Percentiles rank a stretch among this genome's conserved stretches.
Evolutionary conservation across 2,329 filamentous ascomycete genomes (phyloP).

Genomic region (Arachnomyces sp.): DNA sequence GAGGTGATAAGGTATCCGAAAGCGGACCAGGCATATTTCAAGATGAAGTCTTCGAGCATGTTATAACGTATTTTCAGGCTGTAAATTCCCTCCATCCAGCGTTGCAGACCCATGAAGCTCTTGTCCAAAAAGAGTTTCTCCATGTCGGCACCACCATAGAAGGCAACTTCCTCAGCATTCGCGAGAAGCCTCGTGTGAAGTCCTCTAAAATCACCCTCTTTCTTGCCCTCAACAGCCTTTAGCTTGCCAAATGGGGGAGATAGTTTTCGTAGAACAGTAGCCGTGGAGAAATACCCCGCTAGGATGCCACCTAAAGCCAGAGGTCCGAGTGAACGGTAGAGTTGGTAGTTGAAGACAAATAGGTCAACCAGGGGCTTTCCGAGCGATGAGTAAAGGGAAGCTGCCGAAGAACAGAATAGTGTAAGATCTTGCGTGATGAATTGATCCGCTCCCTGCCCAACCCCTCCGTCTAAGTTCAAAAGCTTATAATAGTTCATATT

Average conservation of each 20-base stretch:
- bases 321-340: constrained; percentile 84
- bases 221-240: constrained; percentile 89
- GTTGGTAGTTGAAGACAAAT: constrained; percentile 95
- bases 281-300: constrained; percentile 90
- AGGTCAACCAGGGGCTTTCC: constrained; percentile 98
- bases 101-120: constrained; percentile 86
- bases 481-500: constrained; percentile 96
- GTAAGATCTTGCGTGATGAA: constrained; percentile 97
- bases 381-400: constrained; percentile 87
- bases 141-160: constrained; percentile 92
- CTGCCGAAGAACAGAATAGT: constrained; percentile 85
- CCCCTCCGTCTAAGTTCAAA: constrained; percentile 82
- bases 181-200: constrained; percentile 87
- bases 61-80: constrained; percentile 97
- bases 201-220: constrained; percentile 89
- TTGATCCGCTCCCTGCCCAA: constrained; percentile 87
- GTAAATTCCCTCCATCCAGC: constrained; percentile 98
- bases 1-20: constrained; percentile 93
- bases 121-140: constrained; percentile 87
- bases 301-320: constrained; percentile 77
- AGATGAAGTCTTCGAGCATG: constrained; percentile 94
- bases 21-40: constrained; percentile 98
- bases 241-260: constrained; percentile 96
- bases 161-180: constrained; percentile 95
- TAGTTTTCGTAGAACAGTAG: constrained; percentile 75